phyloP scores from a whole-genome alignment of 1,284 basidiomycete species.

The Inonotus obliquus region DNA sequence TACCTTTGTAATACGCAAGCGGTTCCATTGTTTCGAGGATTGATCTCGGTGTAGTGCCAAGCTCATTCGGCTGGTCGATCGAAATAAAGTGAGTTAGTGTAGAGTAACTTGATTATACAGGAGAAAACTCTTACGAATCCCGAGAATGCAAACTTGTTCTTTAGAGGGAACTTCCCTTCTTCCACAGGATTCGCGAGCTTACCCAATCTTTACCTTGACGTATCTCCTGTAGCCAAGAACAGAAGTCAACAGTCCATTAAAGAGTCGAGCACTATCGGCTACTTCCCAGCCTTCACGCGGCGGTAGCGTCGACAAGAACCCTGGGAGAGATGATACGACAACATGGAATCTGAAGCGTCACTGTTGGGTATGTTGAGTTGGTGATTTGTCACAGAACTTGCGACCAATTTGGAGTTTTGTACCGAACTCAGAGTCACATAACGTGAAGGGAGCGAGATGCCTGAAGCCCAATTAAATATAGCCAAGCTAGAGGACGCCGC shows the following conservation, averaged over 20 bases:
- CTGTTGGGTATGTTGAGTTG: not conserved
- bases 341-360: constrained; percentile 25
- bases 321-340: constrained; percentile 24
- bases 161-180: constrained; percentile 10
- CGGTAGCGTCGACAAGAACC: constrained; percentile 23
- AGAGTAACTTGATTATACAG: not conserved
- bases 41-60: constrained; percentile 15
- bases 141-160: constrained; percentile 21
- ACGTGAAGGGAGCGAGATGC: not conserved
- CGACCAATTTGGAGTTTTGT: no score
- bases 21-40: constrained; percentile 15
- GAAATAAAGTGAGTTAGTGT: no score
- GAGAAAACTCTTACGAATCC: constrained; percentile 18
- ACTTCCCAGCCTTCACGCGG: constrained; percentile 20
- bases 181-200: not conserved
- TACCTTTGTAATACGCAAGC: constrained; percentile 22
- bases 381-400: no score
- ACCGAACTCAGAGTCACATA: no score
- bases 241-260: constrained; percentile 23
- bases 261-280: constrained; percentile 22
- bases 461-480: not conserved
- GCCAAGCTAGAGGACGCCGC: not conserved
- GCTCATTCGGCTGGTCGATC: constrained; percentile 20
- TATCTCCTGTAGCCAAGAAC: constrained; percentile 25
- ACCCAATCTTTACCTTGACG: constrained; percentile 26